Base-by-base conservation (phyloP, 2,329 filamentous ascomycete species). In the Westerdykella ornata region DNA sequence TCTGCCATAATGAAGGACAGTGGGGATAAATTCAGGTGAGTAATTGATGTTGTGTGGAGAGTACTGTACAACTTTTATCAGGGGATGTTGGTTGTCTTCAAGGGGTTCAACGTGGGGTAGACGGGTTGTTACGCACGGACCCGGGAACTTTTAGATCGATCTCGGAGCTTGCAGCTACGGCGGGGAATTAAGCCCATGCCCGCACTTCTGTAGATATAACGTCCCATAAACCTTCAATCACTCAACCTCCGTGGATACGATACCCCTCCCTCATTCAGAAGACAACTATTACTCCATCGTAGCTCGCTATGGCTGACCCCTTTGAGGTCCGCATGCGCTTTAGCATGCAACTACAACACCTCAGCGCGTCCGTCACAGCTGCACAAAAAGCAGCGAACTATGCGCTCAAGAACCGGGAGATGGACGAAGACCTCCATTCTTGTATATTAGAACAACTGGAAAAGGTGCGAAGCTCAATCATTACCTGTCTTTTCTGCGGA, bases 271-370 rank as follows among this genome's bases (percentile, higher is more conserved):
- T 33, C 30, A 7, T 3, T 17, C 16, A 5, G 14, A 7, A 15
- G 3, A 33, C 3, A 15, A 33, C 30, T 8, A 26, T 26, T 26
- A 7, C 12, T 26, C 8, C 22, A 2, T 11, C 26, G 20, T 34
- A 44, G n/a, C 35, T 30, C 16, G 22, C 37, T 40, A 84, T 83
- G 80, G 77, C 77, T 34, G 89, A 98, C 69, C 92, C 94, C 5
- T 98, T 98, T 68, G 92, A 97, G 73, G 90, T 97, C 56, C 89
- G 92, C 62, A 89, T 98, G 79, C 88, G 88, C 68, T 98, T 98
- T 74, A 96, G 88, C 39, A 78, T 78, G 39, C 85, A 92, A 64
- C 79, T 98, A 17, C 84, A 94, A 53, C 86, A 92, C 63, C 80
- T 98, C 47, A 94, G 89, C 64, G 92, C 92, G 11, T 90, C 86